Conservation (phyloP, 371 early-diverging fungal genomes). For the Thermomucor indicae-seudaticae region DNA sequence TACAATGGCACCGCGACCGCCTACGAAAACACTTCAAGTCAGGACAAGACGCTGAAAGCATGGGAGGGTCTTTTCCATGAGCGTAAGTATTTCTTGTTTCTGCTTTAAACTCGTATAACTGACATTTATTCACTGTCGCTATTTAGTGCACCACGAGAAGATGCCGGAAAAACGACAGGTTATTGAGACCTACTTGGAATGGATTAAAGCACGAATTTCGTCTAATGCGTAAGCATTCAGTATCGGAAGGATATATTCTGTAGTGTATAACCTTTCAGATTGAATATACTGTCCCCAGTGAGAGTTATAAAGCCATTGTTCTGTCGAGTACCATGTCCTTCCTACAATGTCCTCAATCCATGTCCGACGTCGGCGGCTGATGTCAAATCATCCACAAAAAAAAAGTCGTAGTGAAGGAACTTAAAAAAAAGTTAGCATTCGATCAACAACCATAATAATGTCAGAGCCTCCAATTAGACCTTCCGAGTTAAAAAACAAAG, state of each 20-base stretch:
- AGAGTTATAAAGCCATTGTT: too few species aligned
- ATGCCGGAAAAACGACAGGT: conserved; percentile 41
- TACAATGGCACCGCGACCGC: conserved; percentile 28
- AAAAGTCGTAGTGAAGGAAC: too few species aligned
- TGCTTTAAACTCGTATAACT: neutral
- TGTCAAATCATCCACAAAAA: too few species aligned
- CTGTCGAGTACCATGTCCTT: too few species aligned
- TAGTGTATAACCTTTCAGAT: too few species aligned
- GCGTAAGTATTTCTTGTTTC: conserved; percentile 21
- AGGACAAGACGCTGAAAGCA: conserved; percentile 44
- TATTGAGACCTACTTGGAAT: conserved; percentile 44
- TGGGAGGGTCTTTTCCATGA: conserved; percentile 54
- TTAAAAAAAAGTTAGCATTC: too few species aligned
- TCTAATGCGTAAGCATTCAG: too few species aligned
- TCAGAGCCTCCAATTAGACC: conserved; percentile 16
- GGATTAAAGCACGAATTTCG: conserved; percentile 39
- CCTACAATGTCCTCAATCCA: too few species aligned
- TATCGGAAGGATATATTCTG: too few species aligned
- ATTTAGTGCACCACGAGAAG: conserved; percentile 47
- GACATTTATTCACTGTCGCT: neutral
- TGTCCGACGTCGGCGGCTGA: too few species aligned
- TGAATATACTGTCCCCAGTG: too few species aligned
- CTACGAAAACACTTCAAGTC: conserved; percentile 33
- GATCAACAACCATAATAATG: conserved; percentile 4
- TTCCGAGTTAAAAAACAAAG: conserved; percentile 73